Conservation (phyloP, 2,329 filamentous ascomycete genomes). For the Chalaropsis thielavioides region DNA sequence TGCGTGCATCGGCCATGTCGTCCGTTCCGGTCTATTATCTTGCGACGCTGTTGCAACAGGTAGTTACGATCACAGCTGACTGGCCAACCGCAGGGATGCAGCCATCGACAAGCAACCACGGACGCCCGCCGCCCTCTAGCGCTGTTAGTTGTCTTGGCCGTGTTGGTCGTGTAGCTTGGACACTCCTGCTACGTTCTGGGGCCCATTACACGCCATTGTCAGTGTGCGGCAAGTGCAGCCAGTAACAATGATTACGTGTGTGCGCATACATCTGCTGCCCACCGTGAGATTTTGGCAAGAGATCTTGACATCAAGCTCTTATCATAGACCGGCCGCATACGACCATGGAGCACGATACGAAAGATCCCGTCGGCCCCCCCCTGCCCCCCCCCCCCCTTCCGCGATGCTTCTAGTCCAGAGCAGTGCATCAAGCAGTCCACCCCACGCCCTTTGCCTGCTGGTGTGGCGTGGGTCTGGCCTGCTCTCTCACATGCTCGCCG, state of each 20-base stretch:
- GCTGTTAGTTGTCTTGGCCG: not conserved
- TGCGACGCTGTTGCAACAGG: slow-evolving; percentile 1
- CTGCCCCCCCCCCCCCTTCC: too few relatives aligned
- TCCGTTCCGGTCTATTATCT: slow-evolving; percentile 14
- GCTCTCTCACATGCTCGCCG: not conserved
- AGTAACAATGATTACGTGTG: not conserved
- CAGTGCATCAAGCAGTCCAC: not conserved
- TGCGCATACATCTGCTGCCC: not conserved
- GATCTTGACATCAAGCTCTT: not conserved
- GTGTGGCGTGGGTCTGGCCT: too few relatives aligned
- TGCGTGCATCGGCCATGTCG: not conserved
- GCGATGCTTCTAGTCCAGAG: not conserved
- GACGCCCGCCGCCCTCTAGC: not conserved
- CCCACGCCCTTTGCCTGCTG: not conserved
- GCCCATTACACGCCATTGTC: not conserved
- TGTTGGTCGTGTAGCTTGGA: not conserved
- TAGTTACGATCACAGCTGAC: not conserved
- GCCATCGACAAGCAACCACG: not conserved
- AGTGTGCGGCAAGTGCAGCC: not conserved
- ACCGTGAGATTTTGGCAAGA: not conserved
- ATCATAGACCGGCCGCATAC: not conserved
- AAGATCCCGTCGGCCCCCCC: not conserved
- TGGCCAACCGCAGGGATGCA: not conserved
- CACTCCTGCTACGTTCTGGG: not conserved
- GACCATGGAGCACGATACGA: not conserved